phyloP scores from a whole-genome alignment of 129 eudicot species.

The Flaveria ramosissima region DNA sequence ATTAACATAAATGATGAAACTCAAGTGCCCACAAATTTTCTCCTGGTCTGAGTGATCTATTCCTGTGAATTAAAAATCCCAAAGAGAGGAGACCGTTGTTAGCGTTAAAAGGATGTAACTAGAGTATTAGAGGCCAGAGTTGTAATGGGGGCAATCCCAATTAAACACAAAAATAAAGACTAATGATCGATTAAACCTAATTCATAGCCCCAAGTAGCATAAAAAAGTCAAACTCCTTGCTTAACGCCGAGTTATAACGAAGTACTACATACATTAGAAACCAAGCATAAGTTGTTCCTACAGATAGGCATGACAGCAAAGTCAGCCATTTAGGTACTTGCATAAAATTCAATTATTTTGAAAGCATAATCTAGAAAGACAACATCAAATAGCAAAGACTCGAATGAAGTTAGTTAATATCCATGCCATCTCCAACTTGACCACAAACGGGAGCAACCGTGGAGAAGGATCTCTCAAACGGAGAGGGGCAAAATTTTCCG shows the following conservation, averaged over 20 bases:
- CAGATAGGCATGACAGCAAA: slow-evolving; percentile 49
- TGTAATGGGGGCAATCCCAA: background rate
- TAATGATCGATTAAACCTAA: slow-evolving; percentile 32
- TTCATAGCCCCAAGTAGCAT: slow-evolving; percentile 26
- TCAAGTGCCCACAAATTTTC: slow-evolving; percentile 17
- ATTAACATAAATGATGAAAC: background rate
- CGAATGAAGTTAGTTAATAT: slow-evolving; percentile 69
- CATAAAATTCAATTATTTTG: slow-evolving; percentile 41
- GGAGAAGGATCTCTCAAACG: slow-evolving; percentile 90
- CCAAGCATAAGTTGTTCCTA: slow-evolving; percentile 58
- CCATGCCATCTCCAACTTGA: slow-evolving; percentile 96
- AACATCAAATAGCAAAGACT: slow-evolving; percentile 33
- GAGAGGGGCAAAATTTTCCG: slow-evolving; percentile 68
- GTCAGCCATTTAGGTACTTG: slow-evolving; percentile 49
- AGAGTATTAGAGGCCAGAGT: slow-evolving; percentile 10
- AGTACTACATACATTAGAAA: slow-evolving; percentile 47
- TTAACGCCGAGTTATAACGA: slow-evolving; percentile 41
- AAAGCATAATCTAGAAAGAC: slow-evolving; percentile 29
- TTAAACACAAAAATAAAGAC: slow-evolving; percentile 7
- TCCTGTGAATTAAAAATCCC: slow-evolving; percentile 44
- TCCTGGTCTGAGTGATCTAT: slow-evolving; percentile 28
- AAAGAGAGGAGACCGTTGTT: slow-evolving; percentile 32
- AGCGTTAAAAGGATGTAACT: slow-evolving; percentile 24
- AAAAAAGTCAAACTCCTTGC: slow-evolving; percentile 47
- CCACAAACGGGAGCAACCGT: slow-evolving; percentile 85